Conservation (phyloP, 176 grass and related monocot species). For the Elymus sibiricus region DNA sequence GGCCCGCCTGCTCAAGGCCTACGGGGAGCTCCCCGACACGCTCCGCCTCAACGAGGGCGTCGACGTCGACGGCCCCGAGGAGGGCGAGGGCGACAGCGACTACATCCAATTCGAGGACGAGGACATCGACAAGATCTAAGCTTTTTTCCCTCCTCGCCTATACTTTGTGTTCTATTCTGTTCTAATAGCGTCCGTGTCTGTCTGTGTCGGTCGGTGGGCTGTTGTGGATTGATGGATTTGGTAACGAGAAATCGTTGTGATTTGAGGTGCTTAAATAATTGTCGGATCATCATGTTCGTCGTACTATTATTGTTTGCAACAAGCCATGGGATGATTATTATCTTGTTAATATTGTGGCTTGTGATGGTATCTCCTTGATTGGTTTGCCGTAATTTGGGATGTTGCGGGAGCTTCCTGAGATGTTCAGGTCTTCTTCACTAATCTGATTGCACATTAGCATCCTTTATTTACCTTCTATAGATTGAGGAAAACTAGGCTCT, state of each 20-base stretch:
- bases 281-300: background rate
- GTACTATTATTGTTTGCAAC: background rate
- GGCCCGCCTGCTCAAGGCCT: slow-evolving; percentile 70
- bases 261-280: background rate
- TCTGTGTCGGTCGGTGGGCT: background rate
- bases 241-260: slow-evolving; percentile 4
- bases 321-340: background rate
- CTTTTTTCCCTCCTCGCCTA: background rate
- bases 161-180: background rate
- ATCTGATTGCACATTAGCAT: background rate
- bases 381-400: background rate
- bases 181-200: background rate
- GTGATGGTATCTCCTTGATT: background rate
- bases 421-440: background rate
- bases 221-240: slow-evolving; percentile 10
- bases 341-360: background rate
- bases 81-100: slow-evolving; percentile 36
- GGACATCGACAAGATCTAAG: slow-evolving; percentile 87
- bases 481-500: background rate
- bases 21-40: slow-evolving; percentile 71
- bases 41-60: slow-evolving; percentile 78
- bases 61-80: slow-evolving; percentile 63
- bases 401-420: background rate
- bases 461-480: too few species aligned
- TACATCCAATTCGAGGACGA: slow-evolving; percentile 85